These are phyloP conservation scores for Apium graveolens DNA, from an alignment of 129 eudicot genomes.

Conservation along the genomic window DNA sequence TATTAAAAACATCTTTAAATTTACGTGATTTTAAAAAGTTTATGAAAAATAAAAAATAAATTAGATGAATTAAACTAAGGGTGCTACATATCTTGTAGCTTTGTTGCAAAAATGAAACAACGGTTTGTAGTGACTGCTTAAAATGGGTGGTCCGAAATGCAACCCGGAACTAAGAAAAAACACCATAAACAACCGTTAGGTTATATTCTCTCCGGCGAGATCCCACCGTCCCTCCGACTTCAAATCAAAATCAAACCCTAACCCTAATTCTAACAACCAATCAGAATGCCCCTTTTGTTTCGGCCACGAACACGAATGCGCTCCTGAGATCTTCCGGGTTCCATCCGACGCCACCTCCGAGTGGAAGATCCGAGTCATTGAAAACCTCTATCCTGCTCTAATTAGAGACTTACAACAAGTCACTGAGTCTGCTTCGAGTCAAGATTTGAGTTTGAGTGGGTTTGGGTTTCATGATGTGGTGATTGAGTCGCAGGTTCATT, in stretches of 20 bases:
- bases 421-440: conserved; percentile 8
- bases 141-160: conserved; percentile 27
- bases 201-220: conserved; percentile 75
- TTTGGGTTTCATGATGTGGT: conserved; percentile 91
- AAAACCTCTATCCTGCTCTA: conserved; percentile 81
- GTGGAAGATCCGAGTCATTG: conserved; percentile 77
- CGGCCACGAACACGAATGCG: conserved; percentile 89
- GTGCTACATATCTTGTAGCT: too few species aligned
- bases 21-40: too few species aligned
- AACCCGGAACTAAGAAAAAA: conserved; percentile 71
- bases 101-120: too few species aligned
- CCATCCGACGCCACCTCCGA: conserved; percentile 42
- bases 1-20: too few species aligned
- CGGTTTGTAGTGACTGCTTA: too few species aligned
- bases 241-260: conserved; percentile 63
- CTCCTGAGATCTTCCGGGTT: conserved; percentile 82
- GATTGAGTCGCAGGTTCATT: conserved; percentile 74
- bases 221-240: conserved; percentile 86
- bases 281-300: conserved; percentile 70
- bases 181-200: conserved; percentile 65
- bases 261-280: conserved; percentile 35
- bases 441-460: conserved; percentile 31
- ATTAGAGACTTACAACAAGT: conserved; percentile 33
- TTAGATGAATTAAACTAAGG: too few species aligned
- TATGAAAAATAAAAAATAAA: too few species aligned